Evolutionary conservation across 129 eudicot genomes (phyloP), one percentile per base, ranked within the genome.

Genomic region (Flaveria bidentis): DNA sequence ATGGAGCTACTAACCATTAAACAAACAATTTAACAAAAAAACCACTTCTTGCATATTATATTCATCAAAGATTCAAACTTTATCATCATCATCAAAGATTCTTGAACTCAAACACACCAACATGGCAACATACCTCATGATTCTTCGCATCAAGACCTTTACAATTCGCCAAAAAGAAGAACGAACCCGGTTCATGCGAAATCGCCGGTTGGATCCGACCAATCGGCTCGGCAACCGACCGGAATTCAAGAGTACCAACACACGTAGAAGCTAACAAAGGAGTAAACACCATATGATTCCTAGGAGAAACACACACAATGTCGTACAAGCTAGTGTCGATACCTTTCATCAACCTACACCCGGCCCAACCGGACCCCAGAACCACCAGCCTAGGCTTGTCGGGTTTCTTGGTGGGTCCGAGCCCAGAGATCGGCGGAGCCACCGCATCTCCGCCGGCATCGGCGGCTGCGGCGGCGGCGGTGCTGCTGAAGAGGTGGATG

Each of bases 231-330:
- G 97, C 99, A 17, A 94, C 99, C 4, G 99, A 94, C 79, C 97
- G 85, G 82, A 94, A 94, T 67, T 94, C 97, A 12, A 94, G 97
- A 55, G 99, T 94, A 15, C 99, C 99, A 7, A 94, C 99, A 69
- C 99, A 94, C 1, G 99, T 94, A 20, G 97, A 91, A 39, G 99
- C 99, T 64, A 94, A 78, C 23, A 94, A 69, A 39, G 98, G 99
- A 2, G 99, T 94, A 33, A 94, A 94, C 3, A 94, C 99, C 99
- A 94, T 94, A 84, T 94, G 99, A 47, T 94, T 94, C 75, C 99
- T 87, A 1, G 99, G 99, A 8, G 99, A 94, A 5, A 94, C 90
- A 67, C 97, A 91, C 22, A 94, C 99, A 71, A 94, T 84, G 63
- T 94, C 99, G 87, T 94, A 91, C 22, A 79, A 17, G 33, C 80